Percentiles rank a stretch among this genome's conserved stretches.
Conservation (phyloP, 768 basidiomycete species). For the Candolleomyces eurysporus region DNA sequence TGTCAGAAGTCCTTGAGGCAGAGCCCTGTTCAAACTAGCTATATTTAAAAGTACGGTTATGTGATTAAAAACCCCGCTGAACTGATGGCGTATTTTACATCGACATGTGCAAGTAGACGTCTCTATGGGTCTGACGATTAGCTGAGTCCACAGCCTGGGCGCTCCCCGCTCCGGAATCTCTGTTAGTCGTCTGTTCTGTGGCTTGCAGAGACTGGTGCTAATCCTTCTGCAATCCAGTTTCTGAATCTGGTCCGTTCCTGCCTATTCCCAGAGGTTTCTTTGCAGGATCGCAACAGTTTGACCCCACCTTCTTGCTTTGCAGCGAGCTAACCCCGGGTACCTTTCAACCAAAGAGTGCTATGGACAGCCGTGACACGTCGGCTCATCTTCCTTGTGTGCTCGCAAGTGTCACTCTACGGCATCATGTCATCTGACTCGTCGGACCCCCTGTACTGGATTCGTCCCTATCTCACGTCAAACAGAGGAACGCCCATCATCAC, state of each 20-base stretch:
- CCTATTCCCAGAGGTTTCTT: constrained; percentile 93
- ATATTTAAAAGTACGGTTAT: no score
- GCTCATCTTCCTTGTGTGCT: constrained; percentile 98
- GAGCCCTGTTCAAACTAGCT: no score
- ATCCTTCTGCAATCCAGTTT: constrained; percentile 71
- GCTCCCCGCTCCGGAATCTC: no score
- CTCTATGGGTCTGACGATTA: no score
- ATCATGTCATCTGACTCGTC: constrained; percentile 99
- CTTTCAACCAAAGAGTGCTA: constrained; percentile 97
- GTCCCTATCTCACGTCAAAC: constrained; percentile 98
- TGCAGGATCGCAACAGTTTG: constrained; percentile 83
- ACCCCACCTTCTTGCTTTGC: no score
- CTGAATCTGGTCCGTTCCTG: constrained; percentile 98
- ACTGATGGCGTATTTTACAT: no score
- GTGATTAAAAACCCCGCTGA: no score
- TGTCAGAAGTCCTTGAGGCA: no score
- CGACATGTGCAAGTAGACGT: no score
- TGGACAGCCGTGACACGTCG: constrained; percentile 99
- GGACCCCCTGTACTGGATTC: constrained; percentile 99
- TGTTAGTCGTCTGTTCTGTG: no score
- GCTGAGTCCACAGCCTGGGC: no score
- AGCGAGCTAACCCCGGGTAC: constrained; percentile 54
- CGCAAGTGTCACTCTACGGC: constrained; percentile 97
- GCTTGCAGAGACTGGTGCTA: no score
- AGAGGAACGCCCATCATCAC: constrained; percentile 97